These are phyloP conservation scores for Penicillium turbatum DNA, from an alignment of 495 filamentous ascomycete genomes.

Conservation along the genomic window DNA sequence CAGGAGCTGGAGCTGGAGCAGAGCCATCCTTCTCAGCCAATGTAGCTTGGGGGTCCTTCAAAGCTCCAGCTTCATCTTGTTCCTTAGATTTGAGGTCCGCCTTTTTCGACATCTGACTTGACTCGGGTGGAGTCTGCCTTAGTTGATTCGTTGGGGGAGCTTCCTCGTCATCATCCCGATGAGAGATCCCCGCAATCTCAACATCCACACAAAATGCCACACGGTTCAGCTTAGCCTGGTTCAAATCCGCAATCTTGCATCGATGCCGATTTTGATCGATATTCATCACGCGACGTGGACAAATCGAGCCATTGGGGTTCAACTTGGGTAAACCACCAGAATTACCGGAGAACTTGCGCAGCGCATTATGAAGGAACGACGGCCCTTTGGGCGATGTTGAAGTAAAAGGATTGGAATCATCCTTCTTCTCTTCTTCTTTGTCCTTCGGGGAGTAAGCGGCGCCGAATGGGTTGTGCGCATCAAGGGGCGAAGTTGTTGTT, in stretches of 20 bases:
- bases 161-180: constrained; percentile 40
- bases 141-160: constrained; percentile 29
- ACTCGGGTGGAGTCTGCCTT: constrained; percentile 24
- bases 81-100: constrained; percentile 56
- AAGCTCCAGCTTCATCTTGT: constrained; percentile 61
- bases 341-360: constrained; percentile 74
- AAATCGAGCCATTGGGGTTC: constrained; percentile 51
- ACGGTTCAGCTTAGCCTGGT: constrained; percentile 72
- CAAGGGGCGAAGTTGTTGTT: constrained; percentile 35
- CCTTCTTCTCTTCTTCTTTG: constrained; percentile 49
- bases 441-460: constrained; percentile 55
- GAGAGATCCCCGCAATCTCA: constrained; percentile 76
- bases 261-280: constrained; percentile 74
- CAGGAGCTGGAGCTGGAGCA: not conserved
- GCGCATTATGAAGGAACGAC: constrained; percentile 74
- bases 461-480: constrained; percentile 44
- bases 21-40: constrained; percentile 54
- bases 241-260: constrained; percentile 72
- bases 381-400: constrained; percentile 65
- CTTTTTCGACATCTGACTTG: constrained; percentile 50
- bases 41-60: constrained; percentile 57
- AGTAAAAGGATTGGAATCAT: constrained; percentile 55
- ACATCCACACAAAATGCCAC: constrained; percentile 97
- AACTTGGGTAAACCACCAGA: constrained; percentile 47
- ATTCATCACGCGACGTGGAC: constrained; percentile 79